Evolutionary conservation across 805 yeast species (phyloP).

Genomic region (Candida incommunis): DNA sequence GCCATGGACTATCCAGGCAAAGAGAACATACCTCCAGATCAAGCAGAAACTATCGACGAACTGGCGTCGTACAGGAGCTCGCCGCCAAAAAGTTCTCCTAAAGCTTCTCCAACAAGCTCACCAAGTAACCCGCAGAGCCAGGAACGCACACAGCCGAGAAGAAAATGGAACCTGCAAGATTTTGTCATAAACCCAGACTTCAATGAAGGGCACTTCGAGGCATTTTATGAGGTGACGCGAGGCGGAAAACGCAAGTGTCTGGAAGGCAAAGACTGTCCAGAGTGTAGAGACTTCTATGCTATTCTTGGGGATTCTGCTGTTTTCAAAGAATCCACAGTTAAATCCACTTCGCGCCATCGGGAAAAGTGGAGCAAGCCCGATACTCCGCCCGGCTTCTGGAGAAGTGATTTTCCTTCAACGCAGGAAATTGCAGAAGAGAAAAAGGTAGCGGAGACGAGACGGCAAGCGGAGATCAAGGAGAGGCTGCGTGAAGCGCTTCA

Average conservation of each 20-base stretch:
- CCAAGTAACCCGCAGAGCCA: background rate
- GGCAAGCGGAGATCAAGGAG: background rate
- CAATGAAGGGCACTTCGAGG: conserved; percentile 18
- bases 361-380: conserved; percentile 24
- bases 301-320: conserved; percentile 1
- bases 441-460: conserved; percentile 8
- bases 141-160: background rate
- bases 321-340: conserved; percentile 4
- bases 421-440: conserved; percentile 33
- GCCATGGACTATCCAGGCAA: background rate
- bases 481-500: background rate
- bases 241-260: conserved; percentile 21
- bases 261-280: conserved; percentile 23
- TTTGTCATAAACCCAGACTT: conserved; percentile 3
- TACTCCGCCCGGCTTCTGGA: conserved; percentile 46
- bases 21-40: background rate
- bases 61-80: background rate
- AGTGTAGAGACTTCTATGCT: conserved; percentile 15
- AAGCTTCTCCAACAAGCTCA: background rate
- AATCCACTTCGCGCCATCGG: conserved; percentile 13
- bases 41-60: background rate
- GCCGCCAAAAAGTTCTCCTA: background rate
- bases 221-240: conserved; percentile 23
- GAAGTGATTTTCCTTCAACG: conserved; percentile 45
- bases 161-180: background rate